Conservation (phyloP, 116 monocot species). For the Cymodocea nodosa region DNA sequence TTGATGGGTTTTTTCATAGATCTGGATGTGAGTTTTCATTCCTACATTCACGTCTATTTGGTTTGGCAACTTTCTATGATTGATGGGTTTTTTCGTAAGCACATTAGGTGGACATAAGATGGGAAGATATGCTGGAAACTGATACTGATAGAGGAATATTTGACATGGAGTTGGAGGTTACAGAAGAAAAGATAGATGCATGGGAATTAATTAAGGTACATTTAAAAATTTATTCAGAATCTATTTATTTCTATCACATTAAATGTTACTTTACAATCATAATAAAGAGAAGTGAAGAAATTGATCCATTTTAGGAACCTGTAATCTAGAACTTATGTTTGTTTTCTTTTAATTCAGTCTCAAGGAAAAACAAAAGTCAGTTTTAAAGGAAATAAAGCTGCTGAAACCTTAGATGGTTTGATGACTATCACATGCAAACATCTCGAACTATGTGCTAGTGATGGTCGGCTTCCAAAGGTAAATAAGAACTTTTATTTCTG, state of each 20-base stretch:
- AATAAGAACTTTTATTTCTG: neutral
- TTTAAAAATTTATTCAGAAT: neutral
- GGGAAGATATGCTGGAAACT: constrained; percentile 59
- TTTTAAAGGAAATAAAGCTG: constrained; percentile 25
- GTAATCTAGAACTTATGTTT: constrained; percentile 1
- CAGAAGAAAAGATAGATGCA: constrained; percentile 22
- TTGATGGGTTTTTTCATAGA: constrained; percentile 21
- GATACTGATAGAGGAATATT: constrained; percentile 72
- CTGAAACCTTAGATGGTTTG: constrained; percentile 65
- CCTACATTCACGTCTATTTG: neutral
- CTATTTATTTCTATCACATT: neutral
- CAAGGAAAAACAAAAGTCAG: constrained; percentile 7
- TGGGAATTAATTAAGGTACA: constrained; percentile 5
- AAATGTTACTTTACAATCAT: neutral
- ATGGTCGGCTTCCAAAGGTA: constrained; percentile 47
- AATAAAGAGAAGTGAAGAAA: neutral
- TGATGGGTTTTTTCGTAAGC: constrained; percentile 8
- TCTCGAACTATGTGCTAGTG: constrained; percentile 41
- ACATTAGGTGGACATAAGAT: constrained; percentile 67
- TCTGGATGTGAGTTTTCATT: constrained; percentile 57
- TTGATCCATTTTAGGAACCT: neutral
- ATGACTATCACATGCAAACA: constrained; percentile 71
- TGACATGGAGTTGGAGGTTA: constrained; percentile 84
- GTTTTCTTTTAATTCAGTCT: constrained; percentile 13
- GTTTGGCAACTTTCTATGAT: neutral